Evolutionary conservation across 768 basidiomycete genomes (phyloP).

Genomic region (Phaeotremella fagi): DNA sequence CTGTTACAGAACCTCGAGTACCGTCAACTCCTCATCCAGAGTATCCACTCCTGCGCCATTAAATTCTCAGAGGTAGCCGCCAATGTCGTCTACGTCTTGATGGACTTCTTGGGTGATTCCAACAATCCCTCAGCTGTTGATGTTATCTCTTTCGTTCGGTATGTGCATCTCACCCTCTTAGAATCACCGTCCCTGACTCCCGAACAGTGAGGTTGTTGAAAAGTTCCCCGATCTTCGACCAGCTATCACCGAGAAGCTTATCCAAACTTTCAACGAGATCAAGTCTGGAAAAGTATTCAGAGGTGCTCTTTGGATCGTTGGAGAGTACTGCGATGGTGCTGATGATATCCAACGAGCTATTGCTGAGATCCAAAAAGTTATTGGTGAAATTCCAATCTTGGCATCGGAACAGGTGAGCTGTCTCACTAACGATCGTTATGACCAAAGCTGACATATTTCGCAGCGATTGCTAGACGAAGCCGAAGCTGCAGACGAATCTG

Average conservation of each 20-base stretch:
- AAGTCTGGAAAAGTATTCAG: constrained; percentile 96
- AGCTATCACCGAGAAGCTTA: constrained; percentile 79
- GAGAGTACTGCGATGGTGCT: constrained; percentile 68
- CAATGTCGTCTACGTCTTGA: constrained; percentile 72
- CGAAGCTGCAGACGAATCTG: constrained; percentile 56
- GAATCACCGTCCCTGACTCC: neutral
- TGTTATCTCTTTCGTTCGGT: constrained; percentile 79
- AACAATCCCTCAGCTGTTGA: constrained; percentile 93
- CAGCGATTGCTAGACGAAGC: constrained; percentile 68
- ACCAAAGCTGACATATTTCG: neutral
- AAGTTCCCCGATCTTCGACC: constrained; percentile 85
- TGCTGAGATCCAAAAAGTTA: constrained; percentile 70
- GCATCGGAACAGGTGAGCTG: constrained; percentile 69
- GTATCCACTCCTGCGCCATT: constrained; percentile 92
- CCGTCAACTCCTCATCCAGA: constrained; percentile 91
- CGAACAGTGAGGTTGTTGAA: constrained; percentile 80
- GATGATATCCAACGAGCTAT: constrained; percentile 67
- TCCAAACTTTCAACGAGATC: constrained; percentile 73
- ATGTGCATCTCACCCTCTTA: constrained; percentile 46
- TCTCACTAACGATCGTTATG: neutral
- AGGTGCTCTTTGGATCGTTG: constrained; percentile 95
- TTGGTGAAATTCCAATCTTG: constrained; percentile 96
- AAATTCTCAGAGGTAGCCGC: constrained; percentile 95
- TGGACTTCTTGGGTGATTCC: constrained; percentile 68
- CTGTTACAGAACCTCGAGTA: constrained; percentile 77